Evolutionary conservation across 2,329 filamentous ascomycete genomes (phyloP), one percentile per base, ranked within the genome.

Genomic region (Trichoderma aggressivum): DNA sequence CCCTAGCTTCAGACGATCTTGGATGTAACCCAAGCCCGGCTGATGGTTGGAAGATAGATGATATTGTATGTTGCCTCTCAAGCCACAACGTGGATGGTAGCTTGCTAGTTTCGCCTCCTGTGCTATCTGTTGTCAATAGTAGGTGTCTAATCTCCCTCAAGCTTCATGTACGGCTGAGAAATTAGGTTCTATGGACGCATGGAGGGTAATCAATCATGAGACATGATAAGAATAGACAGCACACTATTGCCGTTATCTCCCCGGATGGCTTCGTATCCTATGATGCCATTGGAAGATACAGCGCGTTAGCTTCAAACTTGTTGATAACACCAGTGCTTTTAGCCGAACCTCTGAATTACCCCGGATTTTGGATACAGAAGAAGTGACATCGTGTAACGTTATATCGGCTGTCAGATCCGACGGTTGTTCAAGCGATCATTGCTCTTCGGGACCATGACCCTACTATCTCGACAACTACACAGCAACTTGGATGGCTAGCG

Each of bases 321-420:
- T 50, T 28, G 28, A 58, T 58, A 43, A 7, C 21, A 28, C 24
- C n/a, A 14, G 5, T 34, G 65, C 24, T 50, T 56, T 67, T 68
- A 68, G 65, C 55, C 65, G 55, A 68, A 60, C 26, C 8, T 62
- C n/a, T 21, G 7, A 30, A 36, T 28, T 69, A 61, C 39, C 55
- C 56, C 36, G 11, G 24, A 34, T 24, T 21, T 61, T 16, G 18
- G 24, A 36, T 10, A 18, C 1, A 21, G 2, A 26, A 14, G 39
- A 70, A 55, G 18, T 32, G 34, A 30, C 34, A 53, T 61, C 39
- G 67, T 70, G 67, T 62, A 70, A 70, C 67, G 67, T 70, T 62
- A 39, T 61, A 70, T 62, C 43, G 24, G 24, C 39, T 39, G 18
- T 24, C 32, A 21, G 47, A 55, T 32, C 67, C 58, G 67, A 70